Conservation (phyloP, 352 stramenopile genomes). For the Phytophthora litchii region DNA sequence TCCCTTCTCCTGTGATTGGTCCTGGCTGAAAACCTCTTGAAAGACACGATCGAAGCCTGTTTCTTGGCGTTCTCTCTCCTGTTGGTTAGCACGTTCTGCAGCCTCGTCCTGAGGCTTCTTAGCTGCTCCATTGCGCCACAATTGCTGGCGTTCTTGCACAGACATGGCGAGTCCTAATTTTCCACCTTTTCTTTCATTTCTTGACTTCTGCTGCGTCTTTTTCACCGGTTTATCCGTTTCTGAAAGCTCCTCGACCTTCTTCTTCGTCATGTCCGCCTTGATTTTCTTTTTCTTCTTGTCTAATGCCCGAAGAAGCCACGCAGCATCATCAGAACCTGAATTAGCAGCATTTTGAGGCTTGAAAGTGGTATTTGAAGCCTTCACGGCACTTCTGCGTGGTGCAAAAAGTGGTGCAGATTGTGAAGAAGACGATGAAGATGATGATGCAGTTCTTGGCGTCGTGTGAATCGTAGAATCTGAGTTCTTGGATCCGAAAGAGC, state of each 20-base stretch:
- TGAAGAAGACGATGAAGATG: slow-evolving; percentile 1
- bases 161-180: slow-evolving; percentile 20
- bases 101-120: slow-evolving; percentile 29
- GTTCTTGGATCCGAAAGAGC: slow-evolving; percentile 5
- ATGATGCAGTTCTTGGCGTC: not conserved
- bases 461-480: slow-evolving; percentile 1
- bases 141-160: slow-evolving; percentile 32
- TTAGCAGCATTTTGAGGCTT: slow-evolving; percentile 12
- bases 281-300: slow-evolving; percentile 48
- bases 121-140: slow-evolving; percentile 28
- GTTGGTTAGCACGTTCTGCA: slow-evolving; percentile 24
- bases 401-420: slow-evolving; percentile 17
- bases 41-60: slow-evolving; percentile 60
- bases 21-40: slow-evolving; percentile 48
- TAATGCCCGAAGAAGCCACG: slow-evolving; percentile 46
- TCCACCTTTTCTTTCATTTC: slow-evolving; percentile 20
- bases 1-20: slow-evolving; percentile 28
- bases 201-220: slow-evolving; percentile 16
- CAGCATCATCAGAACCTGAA: slow-evolving; percentile 24
- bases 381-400: slow-evolving; percentile 22
- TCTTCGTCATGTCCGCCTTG: slow-evolving; percentile 2
- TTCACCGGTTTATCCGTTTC: slow-evolving; percentile 7
- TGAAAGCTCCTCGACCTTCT: not conserved
- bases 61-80: slow-evolving; percentile 42
- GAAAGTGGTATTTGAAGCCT: slow-evolving; percentile 5